phyloP scores from a whole-genome alignment of 163 green algal species.

The Scenedesmus sp. region DNA sequence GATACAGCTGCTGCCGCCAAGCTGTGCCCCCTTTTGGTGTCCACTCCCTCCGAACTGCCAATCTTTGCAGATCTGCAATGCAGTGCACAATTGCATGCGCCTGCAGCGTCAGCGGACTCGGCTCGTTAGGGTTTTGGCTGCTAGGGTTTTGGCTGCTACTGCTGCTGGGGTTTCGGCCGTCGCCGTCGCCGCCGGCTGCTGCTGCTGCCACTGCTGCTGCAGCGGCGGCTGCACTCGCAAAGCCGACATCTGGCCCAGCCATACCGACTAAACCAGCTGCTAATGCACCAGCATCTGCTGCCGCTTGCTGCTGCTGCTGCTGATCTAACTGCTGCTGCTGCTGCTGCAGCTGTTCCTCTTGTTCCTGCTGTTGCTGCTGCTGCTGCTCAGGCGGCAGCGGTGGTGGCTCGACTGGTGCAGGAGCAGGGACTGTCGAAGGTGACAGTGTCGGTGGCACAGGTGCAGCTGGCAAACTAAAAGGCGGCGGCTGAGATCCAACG shows the following conservation, averaged over 20 bases:
- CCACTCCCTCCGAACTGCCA: slow-evolving; percentile 52
- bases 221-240: slow-evolving; percentile 25
- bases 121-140: slow-evolving; percentile 1
- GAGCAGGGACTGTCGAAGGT: slow-evolving; percentile 5
- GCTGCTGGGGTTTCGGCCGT: slow-evolving; percentile 31
- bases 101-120: neutral
- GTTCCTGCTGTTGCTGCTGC: neutral
- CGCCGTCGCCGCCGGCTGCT: neutral
- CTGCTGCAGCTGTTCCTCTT: slow-evolving; percentile 15
- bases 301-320: slow-evolving; percentile 34
- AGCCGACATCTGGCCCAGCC: slow-evolving; percentile 32
- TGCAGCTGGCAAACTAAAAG: neutral
- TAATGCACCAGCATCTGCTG: neutral
- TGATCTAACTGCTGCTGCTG: neutral
- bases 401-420: slow-evolving; percentile 16
- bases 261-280: slow-evolving; percentile 27
- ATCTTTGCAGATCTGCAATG: slow-evolving; percentile 61
- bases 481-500: neutral
- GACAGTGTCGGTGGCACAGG: slow-evolving; percentile 19
- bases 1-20: neutral
- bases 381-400: neutral
- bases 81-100: slow-evolving; percentile 52
- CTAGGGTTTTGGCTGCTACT: slow-evolving; percentile 17
- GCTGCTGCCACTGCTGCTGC: slow-evolving; percentile 13
- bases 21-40: neutral